phyloP scores from a whole-genome alignment of 2,329 filamentous ascomycete genomes.

The Aureobasidium melanogenum region DNA sequence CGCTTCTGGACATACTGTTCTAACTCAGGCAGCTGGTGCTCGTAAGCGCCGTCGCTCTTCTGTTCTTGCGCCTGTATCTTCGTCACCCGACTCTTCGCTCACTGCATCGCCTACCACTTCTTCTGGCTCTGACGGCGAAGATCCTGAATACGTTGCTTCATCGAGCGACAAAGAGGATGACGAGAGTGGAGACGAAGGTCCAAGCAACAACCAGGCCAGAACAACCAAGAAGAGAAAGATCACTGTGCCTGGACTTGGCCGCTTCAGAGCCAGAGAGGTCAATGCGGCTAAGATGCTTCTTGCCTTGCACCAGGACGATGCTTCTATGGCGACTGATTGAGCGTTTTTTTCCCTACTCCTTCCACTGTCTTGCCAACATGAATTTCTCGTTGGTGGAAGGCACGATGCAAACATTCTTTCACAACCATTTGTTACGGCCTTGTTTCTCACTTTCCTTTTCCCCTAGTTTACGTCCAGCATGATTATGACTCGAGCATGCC shows the following conservation, averaged over 20 bases:
- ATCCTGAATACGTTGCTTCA: background rate
- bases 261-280: slow-evolving; percentile 3
- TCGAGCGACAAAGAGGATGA: slow-evolving; percentile 3
- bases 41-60: background rate
- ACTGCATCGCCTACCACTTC: background rate
- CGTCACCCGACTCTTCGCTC: background rate
- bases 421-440: background rate
- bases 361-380: background rate
- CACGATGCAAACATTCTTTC: background rate
- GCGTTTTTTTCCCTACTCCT: background rate
- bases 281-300: slow-evolving; percentile 9
- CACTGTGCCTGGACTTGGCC: background rate
- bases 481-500: background rate
- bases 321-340: background rate
- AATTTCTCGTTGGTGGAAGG: background rate
- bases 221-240: slow-evolving; percentile 10
- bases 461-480: background rate
- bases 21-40: background rate
- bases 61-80: background rate
- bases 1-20: background rate
- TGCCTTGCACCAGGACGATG: background rate
- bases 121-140: slow-evolving; percentile 2
- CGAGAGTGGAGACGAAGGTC: background rate
- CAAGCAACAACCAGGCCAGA: background rate
- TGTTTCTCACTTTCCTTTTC: background rate